Base-by-base conservation (phyloP, 2,329 filamentous ascomycete species). In the Xylaria sp. region DNA sequence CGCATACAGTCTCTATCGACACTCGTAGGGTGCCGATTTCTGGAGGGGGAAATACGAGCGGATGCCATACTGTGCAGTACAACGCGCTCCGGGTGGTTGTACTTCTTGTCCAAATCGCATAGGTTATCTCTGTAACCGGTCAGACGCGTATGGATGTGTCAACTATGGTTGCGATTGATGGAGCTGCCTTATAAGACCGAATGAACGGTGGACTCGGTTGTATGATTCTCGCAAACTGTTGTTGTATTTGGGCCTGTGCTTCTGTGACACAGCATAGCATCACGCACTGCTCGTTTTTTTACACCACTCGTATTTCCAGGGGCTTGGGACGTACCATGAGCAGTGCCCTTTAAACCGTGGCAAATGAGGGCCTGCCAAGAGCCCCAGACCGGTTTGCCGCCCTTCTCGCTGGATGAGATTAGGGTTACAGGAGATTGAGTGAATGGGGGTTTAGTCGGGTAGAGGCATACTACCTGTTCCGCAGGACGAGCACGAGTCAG, bases 381-480 rank as follows among this genome's bases (percentile, higher is more conserved):
- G 25, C 22, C 42, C 56, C n/a, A 17, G 36, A 49, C 47, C 22
- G 47, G 47, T 60, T 50, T 50, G 33, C 36, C 56, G 38, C 33
- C 39, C 51, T 51, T 36, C 47, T 44, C 33, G 44, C 60, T 50
- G 27, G 47, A 42, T 38, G 33, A 63, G 54, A 62, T 66, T 22
- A 60, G 39, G 54, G 22, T 60, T 39, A 25, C 39, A 66, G 67
- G 50, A 61, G 63, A 65, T 68, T 61, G 63, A 58, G 57, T 54
- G 38, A 49, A 45, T 62, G 44, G 60, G 42, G 51, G n/a, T 53
- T 61, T 45, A 59, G 64, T 72, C 73, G 73, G 73, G 69, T 74
- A 74, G 68, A 69, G 65, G 66, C 69, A 71, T 67, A 62, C 54
- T 68, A 69, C 69, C 63, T 69, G 60, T 66, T 64, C 61, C 61